Conservation (phyloP, 2,329 filamentous ascomycete genomes). For the Colletotrichum magnum region DNA sequence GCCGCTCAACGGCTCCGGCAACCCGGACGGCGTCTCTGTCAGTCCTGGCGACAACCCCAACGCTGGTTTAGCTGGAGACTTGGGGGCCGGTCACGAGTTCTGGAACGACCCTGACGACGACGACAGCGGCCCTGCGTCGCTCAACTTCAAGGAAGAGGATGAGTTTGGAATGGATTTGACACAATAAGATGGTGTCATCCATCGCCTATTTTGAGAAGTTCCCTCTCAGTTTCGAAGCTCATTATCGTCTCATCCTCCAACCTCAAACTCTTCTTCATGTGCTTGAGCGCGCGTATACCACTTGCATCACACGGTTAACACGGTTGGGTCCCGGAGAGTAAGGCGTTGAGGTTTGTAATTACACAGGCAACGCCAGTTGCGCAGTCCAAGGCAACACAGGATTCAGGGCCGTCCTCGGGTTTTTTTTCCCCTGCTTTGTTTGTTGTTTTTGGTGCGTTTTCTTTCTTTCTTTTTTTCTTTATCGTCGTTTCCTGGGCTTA, state of each 20-base stretch:
- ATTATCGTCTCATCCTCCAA: not conserved
- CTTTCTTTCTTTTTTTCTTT: conserved; percentile 41
- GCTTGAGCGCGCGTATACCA: not conserved
- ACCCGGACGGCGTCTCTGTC: conserved; percentile 61
- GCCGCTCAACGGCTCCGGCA: conserved; percentile 67
- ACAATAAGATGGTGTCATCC: conserved; percentile 50
- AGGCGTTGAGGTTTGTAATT: conserved; percentile 13
- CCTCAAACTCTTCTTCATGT: not conserved
- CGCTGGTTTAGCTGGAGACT: conserved; percentile 58
- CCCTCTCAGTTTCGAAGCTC: not conserved
- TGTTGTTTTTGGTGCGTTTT: conserved; percentile 32
- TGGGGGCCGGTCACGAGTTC: conserved; percentile 68
- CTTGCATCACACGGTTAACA: conserved; percentile 12
- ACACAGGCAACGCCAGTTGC: not conserved
- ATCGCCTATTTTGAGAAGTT: not conserved
- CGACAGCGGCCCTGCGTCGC: conserved; percentile 74
- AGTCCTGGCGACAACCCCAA: conserved; percentile 64
- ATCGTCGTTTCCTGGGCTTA: conserved; percentile 41
- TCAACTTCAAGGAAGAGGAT: conserved; percentile 94
- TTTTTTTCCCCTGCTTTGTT: conserved; percentile 16
- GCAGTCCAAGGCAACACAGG: not conserved
- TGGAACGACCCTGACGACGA: conserved; percentile 81
- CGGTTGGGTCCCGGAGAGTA: not conserved
- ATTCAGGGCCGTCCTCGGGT: not conserved
- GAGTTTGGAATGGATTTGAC: conserved; percentile 88